A percentile compares a stretch with the other conserved stretches of the same genome.
Evolutionary conservation across 2,329 filamentous ascomycete genomes (phyloP).

Genomic region (Fusarium sp.): DNA sequence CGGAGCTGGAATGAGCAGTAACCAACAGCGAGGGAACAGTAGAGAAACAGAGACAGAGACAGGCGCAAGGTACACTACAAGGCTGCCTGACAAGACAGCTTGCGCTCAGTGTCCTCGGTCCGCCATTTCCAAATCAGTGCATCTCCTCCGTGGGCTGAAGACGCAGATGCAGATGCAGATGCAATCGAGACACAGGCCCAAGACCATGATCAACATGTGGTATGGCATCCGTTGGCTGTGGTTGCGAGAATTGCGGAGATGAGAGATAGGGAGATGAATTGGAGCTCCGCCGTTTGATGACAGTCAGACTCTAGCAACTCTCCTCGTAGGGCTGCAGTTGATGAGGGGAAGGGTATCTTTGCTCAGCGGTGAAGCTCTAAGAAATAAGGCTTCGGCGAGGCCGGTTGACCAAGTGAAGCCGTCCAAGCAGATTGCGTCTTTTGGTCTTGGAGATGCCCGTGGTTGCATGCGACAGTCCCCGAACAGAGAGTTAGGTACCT

Average conservation of each 20-base stretch:
- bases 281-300: conserved; percentile 12
- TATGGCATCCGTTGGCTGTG: conserved; percentile 6
- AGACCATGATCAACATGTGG: neutral
- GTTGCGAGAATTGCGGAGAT: conserved; percentile 13
- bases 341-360: conserved; percentile 13
- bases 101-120: conserved; percentile 14
- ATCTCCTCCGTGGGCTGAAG: conserved; percentile 31
- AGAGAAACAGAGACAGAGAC: neutral
- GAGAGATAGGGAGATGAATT: neutral
- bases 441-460: conserved; percentile 22
- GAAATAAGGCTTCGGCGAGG: conserved; percentile 36
- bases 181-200: neutral
- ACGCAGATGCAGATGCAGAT: conserved; percentile 16
- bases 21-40: neutral
- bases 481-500: neutral
- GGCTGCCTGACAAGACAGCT: conserved; percentile 20
- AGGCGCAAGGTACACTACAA: conserved; percentile 11
- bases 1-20: conserved; percentile 24
- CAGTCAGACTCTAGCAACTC: neutral
- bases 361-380: conserved; percentile 43
- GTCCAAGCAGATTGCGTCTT: conserved; percentile 21
- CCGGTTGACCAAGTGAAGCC: conserved; percentile 26
- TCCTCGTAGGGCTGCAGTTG: conserved; percentile 41
- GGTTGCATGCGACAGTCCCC: conserved; percentile 20
- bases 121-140: conserved; percentile 36